phyloP scores from a whole-genome alignment of 2,329 filamentous ascomycete species.

The Arthrobotrys sinensis region DNA sequence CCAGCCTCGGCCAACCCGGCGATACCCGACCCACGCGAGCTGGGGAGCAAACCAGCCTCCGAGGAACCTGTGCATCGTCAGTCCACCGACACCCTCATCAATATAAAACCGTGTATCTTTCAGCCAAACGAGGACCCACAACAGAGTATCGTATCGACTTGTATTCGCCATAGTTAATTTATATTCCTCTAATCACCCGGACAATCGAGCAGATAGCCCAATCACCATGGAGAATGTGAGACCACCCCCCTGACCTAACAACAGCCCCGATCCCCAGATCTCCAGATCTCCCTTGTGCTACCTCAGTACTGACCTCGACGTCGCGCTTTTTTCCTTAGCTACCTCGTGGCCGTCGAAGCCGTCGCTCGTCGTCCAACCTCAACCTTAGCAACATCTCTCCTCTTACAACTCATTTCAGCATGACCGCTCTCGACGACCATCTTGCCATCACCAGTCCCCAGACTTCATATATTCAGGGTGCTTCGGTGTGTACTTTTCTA shows the following conservation, averaged over 20 bases:
- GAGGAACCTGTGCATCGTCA: constrained; percentile 33
- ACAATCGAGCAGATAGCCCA: neutral
- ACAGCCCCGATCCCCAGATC: constrained; percentile 39
- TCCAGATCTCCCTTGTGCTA: constrained; percentile 11
- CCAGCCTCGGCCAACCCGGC: constrained; percentile 50
- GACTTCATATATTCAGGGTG: constrained; percentile 61
- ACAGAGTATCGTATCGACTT: neutral
- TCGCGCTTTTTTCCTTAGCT: constrained; percentile 10
- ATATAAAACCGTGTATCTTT: constrained; percentile 43
- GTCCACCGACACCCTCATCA: constrained; percentile 28
- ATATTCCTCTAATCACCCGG: constrained; percentile 4
- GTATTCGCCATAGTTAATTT: neutral
- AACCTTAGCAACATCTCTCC: constrained; percentile 77
- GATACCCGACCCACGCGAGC: constrained; percentile 49
- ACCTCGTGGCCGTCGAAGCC: constrained; percentile 54
- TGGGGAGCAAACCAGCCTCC: neutral
- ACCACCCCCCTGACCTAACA: constrained; percentile 16
- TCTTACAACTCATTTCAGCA: constrained; percentile 75
- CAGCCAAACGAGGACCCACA: constrained; percentile 25
- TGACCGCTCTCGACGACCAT: constrained; percentile 72
- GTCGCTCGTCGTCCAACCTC: constrained; percentile 73
- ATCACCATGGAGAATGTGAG: constrained; percentile 56
- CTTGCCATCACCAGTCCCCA: constrained; percentile 67
- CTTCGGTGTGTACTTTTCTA: constrained; percentile 52
- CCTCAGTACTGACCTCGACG: neutral